Conservation (phyloP, 768 basidiomycete genomes). For the Serendipita sp. region DNA sequence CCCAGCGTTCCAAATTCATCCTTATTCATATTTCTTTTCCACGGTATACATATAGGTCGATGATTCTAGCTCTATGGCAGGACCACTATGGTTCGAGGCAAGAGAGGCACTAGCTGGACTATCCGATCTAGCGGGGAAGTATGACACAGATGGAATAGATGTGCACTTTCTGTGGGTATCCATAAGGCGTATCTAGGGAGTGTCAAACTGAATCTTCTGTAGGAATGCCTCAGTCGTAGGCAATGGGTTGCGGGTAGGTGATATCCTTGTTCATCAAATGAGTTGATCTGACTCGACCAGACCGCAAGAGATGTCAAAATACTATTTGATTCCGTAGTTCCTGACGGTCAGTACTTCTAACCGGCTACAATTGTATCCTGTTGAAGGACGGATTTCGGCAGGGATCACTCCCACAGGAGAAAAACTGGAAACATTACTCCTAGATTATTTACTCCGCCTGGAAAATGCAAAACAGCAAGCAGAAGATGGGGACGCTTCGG, state of each 20-base stretch:
- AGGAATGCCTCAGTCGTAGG: neutral
- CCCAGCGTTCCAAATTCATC: neutral
- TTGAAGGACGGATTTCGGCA: neutral
- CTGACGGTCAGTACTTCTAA: conserved; percentile 30
- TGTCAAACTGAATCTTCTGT: neutral
- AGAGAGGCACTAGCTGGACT: conserved; percentile 32
- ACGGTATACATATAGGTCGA: conserved; percentile 18
- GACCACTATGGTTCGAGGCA: conserved; percentile 35
- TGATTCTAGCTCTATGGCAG: conserved; percentile 44
- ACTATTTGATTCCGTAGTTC: conserved; percentile 31
- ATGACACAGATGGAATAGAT: conserved; percentile 47
- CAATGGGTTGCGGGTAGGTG: neutral
- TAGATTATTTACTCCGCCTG: conserved; percentile 24
- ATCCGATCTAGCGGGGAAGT: conserved; percentile 31
- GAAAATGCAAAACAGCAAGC: conserved; percentile 20
- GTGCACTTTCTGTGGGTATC: conserved; percentile 33
- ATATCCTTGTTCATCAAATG: neutral
- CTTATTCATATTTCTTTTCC: neutral
- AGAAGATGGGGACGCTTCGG: conserved; percentile 15
- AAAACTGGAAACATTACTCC: conserved; percentile 26
- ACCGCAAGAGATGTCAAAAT: conserved; percentile 22
- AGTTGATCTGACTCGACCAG: conserved; percentile 17
- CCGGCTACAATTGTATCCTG: neutral
- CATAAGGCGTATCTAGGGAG: neutral
- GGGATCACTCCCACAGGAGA: conserved; percentile 21